Percentiles rank a stretch among this genome's conserved stretches.
Evolutionary conservation across 1,139 yeast genomes (phyloP).

Genomic region (Petasospora rhodanensis): DNA sequence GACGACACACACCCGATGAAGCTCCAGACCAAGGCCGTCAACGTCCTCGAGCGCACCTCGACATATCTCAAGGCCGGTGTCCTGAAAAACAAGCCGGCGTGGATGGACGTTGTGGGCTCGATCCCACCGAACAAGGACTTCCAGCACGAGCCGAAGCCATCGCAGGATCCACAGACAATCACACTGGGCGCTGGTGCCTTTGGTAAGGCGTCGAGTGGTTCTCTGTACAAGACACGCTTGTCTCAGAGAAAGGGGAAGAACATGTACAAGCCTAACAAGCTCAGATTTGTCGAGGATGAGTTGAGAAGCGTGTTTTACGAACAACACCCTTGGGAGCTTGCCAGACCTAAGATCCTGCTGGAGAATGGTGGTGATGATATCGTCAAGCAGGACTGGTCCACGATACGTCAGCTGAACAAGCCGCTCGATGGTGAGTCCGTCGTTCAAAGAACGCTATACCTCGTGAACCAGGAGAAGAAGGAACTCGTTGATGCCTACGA

Average conservation of each 20-base stretch:
- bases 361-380: conserved; percentile 66
- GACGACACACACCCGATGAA: no score
- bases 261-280: conserved; percentile 37
- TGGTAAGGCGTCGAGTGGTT: conserved; percentile 24
- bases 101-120: conserved; percentile 80
- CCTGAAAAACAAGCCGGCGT: conserved; percentile 66
- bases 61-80: conserved; percentile 64
- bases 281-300: conserved; percentile 75
- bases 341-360: conserved; percentile 82
- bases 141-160: conserved; percentile 40
- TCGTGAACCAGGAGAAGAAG: conserved; percentile 42
- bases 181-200: conserved; percentile 21
- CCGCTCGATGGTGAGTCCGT: conserved; percentile 91
- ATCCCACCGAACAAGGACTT: conserved; percentile 73
- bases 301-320: conserved; percentile 76
- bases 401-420: conserved; percentile 64
- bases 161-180: conserved; percentile 28
- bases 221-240: conserved; percentile 27
- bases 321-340: conserved; percentile 98
- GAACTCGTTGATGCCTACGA: conserved; percentile 70
- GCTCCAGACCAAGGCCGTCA: conserved; percentile 24
- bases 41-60: conserved; percentile 71
- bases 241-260: conserved; percentile 36
- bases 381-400: conserved; percentile 65
- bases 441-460: conserved; percentile 82